phyloP scores from a whole-genome alignment of 768 basidiomycete genomes.

The Auricularia auricula-judae region DNA sequence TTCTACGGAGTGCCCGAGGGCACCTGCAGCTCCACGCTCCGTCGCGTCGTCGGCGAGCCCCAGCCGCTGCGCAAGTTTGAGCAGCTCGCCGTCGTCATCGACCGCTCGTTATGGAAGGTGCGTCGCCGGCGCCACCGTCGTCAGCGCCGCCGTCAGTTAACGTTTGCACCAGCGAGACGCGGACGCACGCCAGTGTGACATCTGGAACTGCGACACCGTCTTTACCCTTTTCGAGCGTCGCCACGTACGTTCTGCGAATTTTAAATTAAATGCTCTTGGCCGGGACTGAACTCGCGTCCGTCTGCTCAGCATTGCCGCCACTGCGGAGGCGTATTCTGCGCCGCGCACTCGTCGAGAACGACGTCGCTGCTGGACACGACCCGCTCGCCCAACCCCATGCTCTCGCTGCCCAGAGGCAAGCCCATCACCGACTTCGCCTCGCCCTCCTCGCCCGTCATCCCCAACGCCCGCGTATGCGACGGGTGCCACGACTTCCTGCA shows the following conservation, averaged over 20 bases:
- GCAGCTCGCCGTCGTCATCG: background rate
- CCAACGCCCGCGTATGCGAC: constrained; percentile 55
- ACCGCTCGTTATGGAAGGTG: background rate
- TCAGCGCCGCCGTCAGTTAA: background rate
- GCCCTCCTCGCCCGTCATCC: constrained; percentile 44
- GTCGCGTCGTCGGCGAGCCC: background rate
- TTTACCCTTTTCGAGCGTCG: constrained; percentile 66
- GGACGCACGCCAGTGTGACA: constrained; percentile 55
- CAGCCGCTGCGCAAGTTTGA: background rate
- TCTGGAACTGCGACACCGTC: constrained; percentile 51
- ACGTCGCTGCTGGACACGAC: constrained; percentile 67
- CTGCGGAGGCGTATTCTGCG: constrained; percentile 71
- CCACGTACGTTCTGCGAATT: constrained; percentile 40
- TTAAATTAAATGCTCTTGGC: too few species aligned
- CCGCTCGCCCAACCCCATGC: constrained; percentile 48
- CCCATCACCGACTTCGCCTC: constrained; percentile 47
- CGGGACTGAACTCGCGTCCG: background rate
- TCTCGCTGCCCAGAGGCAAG: constrained; percentile 49
- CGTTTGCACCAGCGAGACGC: constrained; percentile 41
- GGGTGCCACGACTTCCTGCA: constrained; percentile 69
- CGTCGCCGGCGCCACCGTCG: background rate
- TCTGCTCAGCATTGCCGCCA: constrained; percentile 66
- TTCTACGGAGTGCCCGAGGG: background rate
- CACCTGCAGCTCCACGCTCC: background rate
- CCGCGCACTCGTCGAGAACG: constrained; percentile 43